phyloP scores from a whole-genome alignment of 352 stramenopile genomes.

The Phytopythium kandeliae region DNA sequence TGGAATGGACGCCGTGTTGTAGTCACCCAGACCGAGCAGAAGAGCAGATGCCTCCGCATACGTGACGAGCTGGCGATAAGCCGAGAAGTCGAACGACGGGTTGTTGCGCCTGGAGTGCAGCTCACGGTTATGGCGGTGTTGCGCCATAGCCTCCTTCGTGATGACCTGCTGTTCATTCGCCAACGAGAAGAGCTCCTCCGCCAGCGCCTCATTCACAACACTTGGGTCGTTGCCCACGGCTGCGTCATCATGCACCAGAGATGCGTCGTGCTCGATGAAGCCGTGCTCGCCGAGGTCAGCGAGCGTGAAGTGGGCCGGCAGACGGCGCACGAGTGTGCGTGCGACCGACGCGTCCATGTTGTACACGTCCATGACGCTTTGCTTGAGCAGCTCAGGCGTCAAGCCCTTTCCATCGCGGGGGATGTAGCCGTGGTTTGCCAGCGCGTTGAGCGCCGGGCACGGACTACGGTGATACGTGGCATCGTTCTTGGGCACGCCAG shows the following conservation, averaged over 20 bases:
- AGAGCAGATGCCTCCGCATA: conserved; percentile 47
- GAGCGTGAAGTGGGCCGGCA: conserved; percentile 40
- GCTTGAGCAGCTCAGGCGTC: conserved; percentile 27
- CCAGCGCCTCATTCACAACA: conserved; percentile 37
- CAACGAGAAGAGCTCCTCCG: conserved; percentile 27
- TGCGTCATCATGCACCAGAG: conserved; percentile 53
- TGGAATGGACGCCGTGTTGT: conserved; percentile 25
- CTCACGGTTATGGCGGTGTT: conserved; percentile 40
- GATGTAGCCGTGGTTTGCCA: conserved; percentile 69
- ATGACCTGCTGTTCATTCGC: conserved; percentile 26
- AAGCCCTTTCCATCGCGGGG: conserved; percentile 53
- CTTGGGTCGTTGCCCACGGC: conserved; percentile 36
- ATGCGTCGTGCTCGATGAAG: conserved; percentile 70
- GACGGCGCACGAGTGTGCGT: conserved; percentile 19
- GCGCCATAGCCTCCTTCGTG: conserved; percentile 29
- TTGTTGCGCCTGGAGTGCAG: conserved; percentile 25
- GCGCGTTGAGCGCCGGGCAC: conserved; percentile 59
- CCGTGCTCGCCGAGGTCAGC: conserved; percentile 49
- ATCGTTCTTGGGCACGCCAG: conserved; percentile 35
- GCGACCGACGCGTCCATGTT: conserved; percentile 35
- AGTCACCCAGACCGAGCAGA: conserved; percentile 42
- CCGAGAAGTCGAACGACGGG: conserved; percentile 34
- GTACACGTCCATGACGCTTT: conserved; percentile 40
- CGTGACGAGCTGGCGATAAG: conserved; percentile 28
- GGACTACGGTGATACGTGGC: conserved; percentile 43